Base-by-base conservation (phyloP, 768 basidiomycete species). In the Pleurotus sapidus region DNA sequence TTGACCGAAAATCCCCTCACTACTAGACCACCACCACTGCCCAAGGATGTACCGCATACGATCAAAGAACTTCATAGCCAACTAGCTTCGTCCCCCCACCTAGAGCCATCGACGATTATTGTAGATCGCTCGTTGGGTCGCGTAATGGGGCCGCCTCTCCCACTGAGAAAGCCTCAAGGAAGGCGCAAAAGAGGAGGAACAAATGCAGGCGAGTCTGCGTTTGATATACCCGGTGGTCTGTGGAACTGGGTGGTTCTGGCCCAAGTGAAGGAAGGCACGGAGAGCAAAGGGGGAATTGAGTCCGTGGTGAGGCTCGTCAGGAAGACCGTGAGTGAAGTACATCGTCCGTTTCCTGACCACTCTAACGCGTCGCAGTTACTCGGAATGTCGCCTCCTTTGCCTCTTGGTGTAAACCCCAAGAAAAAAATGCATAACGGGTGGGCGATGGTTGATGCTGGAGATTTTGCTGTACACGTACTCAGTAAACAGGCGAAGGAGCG, bases 201-300 rank as follows among this genome's bases (percentile, higher is more conserved):
- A 0, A 84, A 85, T 68, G 74, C 77, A 2, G 88, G 88, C 20
- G 85, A 88, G 63, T 86, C 87, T 11, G 65, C 72, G 7, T 71
- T 72, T 56, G 80, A 84, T 18, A 74, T 77, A 2, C 74, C 76
- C 0, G 75, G 77, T 14, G 82, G 84, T 2, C 69, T 91, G n/a
- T 92, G 91, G 91, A 80, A 73, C 58, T 92, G 91, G 91, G 72
- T 87, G 14, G 73, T 92, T 11, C 74, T 86, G 57, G 90, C 86
- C 3, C 89, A 93, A 77, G 89, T 94, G 49, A 94, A 91, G 67
- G 88, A 91, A 63, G 91, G 91, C 7, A 89, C 89, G 5, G 91
- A 93, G 74, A 84, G 81, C 56, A 80, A 86, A 63, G 92, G 91
- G 5, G 82, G 86, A 1, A 85, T 93, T 56, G 89, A 92, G 65